Base-by-base conservation (phyloP, 225 moss, liverwort and hornwort species). In the Straminergon stramineum region DNA sequence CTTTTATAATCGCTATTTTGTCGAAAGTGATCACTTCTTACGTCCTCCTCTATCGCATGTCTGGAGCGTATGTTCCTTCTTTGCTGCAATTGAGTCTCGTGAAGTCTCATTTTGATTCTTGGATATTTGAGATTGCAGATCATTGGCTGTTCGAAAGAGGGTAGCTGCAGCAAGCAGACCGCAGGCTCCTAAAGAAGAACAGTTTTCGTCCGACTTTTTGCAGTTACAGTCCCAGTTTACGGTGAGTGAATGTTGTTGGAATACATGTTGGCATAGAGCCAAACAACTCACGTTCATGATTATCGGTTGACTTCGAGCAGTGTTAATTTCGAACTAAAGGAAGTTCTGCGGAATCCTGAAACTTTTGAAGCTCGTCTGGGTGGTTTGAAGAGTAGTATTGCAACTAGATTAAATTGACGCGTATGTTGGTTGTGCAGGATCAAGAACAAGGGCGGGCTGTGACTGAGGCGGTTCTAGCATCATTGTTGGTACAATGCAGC, bases 121-220 rank as follows among this genome's bases (percentile, higher is more conserved):
- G 87, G 43, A 51, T 61, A 45, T 85, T 75, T 90, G 74, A 58
- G 74, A 85, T 74, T 84, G 86, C 95, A 97, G 95, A 88, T 88
- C 93, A 82, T 94, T 95, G 79, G 93, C 91, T 84, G 90, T 92
- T 84, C 94, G 92, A 64, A 92, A 93, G 58, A 93, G 92, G 85
- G 92, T 95, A 86, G 91, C 95, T 69, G 92, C 94, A 75, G 75
- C 85, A 41, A 93, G 91, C 90, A 95, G 92, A 89, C 91, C 94
- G 53, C 95, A 93, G 77, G 91, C 94, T 91, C 98, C 98, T 8
- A 97, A 96, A 88, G 96, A 97, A 92, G 98, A 98, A 76, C 97
- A 96, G 83, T 98, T 98, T 91, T 89, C 95, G 27, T 81, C 89
- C 32, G 98, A 98, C 88, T 98, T 96, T 88, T 92, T 94, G 89